A percentile compares a stretch with the other conserved stretches of the same genome.
phyloP scores from a whole-genome alignment of 2,329 filamentous ascomycete species.

The Didymosphaeria variabile region DNA sequence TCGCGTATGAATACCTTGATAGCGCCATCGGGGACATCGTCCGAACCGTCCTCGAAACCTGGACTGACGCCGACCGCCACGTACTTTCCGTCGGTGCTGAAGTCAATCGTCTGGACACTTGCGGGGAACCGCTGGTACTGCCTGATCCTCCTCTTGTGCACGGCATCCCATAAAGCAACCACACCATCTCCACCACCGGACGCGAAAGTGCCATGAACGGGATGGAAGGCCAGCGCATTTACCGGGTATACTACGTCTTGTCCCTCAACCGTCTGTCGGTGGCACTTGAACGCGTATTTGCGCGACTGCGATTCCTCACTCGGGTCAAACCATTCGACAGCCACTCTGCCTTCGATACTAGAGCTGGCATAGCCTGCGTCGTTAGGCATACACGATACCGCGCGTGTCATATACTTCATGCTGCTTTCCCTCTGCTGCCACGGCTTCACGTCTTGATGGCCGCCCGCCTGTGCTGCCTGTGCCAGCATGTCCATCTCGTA shows the following conservation, averaged over 20 bases:
- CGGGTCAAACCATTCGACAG: conserved; percentile 98
- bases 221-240: conserved; percentile 89
- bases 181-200: conserved; percentile 90
- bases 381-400: conserved; percentile 94
- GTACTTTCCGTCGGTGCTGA: conserved; percentile 78
- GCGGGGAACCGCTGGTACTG: conserved; percentile 87
- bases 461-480: conserved; percentile 37
- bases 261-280: conserved; percentile 77
- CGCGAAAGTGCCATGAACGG: conserved; percentile 82
- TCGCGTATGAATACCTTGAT: conserved; percentile 83
- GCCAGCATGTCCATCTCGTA: conserved; percentile 82
- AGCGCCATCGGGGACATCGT: conserved; percentile 76
- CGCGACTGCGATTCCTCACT: conserved; percentile 84
- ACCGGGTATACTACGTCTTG: conserved; percentile 90
- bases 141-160: conserved; percentile 86
- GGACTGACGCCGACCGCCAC: conserved; percentile 84
- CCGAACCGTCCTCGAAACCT: conserved; percentile 87
- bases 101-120: conserved; percentile 79
- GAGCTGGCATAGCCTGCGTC: conserved; percentile 92
- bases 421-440: conserved; percentile 96
- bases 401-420: conserved; percentile 93
- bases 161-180: conserved; percentile 92
- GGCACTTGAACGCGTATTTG: conserved; percentile 99
- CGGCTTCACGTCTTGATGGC: conserved; percentile 68
- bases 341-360: conserved; percentile 93